Conservation (phyloP, 2,329 filamentous ascomycete species). For the Aspergillus chevalieri region DNA sequence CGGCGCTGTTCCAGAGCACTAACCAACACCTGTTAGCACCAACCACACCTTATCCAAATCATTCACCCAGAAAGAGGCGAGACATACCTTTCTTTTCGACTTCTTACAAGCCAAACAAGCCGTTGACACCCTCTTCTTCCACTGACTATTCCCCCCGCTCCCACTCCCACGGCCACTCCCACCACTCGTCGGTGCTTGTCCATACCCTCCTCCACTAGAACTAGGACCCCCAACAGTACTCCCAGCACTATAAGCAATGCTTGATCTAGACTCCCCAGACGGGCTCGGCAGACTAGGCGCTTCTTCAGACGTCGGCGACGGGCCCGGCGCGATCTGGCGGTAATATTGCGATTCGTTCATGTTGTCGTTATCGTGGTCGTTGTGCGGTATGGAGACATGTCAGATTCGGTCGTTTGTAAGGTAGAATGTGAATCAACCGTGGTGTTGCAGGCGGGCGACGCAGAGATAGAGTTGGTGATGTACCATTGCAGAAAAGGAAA, state of each 20-base stretch:
- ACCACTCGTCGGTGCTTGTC: constrained; percentile 1
- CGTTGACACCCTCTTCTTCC: constrained; percentile 36
- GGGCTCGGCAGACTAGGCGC: constrained; percentile 3
- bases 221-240: neutral
- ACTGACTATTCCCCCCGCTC: constrained; percentile 1
- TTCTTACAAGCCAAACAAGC: constrained; percentile 37
- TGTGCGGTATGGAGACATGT: neutral
- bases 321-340: constrained; percentile 19
- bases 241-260: neutral
- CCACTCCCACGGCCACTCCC: neutral
- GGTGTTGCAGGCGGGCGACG: too few species aligned
- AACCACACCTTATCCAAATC: neutral
- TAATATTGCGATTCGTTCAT: constrained; percentile 18
- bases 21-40: neutral
- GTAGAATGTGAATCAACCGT: too few species aligned
- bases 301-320: constrained; percentile 15
- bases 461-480: too few species aligned
- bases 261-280: constrained; percentile 1
- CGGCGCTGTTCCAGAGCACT: constrained; percentile 34
- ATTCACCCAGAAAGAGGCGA: neutral
- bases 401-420: too few species aligned
- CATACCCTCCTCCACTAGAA: constrained; percentile 1
- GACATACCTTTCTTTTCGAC: constrained; percentile 33
- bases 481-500: too few species aligned
- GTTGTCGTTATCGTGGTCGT: neutral